A percentile compares a stretch with the other conserved stretches of the same genome.
phyloP scores from a whole-genome alignment of 257 asterid genomes.

The Vinca minor region DNA sequence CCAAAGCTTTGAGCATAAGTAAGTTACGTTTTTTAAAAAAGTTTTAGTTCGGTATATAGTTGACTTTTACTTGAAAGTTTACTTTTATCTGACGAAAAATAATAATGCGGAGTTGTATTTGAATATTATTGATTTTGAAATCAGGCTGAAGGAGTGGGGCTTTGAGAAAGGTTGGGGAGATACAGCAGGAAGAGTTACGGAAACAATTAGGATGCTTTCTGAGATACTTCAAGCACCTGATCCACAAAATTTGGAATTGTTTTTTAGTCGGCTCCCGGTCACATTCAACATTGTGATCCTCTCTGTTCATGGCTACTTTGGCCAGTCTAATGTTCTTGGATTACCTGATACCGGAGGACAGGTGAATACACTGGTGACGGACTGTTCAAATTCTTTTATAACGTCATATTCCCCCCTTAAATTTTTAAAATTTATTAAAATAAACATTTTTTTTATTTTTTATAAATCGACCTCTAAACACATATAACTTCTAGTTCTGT shows the following conservation, averaged over 20 bases:
- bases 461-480: too few species aligned
- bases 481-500: too few species aligned
- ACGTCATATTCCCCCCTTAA: too few species aligned
- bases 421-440: too few species aligned
- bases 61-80: too few species aligned
- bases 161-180: slow-evolving; percentile 84
- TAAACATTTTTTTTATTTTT: too few species aligned
- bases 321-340: slow-evolving; percentile 81
- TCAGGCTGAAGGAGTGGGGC: slow-evolving; percentile 68
- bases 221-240: slow-evolving; percentile 79
- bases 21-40: slow-evolving; percentile 2
- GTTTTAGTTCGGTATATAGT: too few species aligned
- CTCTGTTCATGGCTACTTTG: slow-evolving; percentile 82
- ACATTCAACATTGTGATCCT: slow-evolving; percentile 59
- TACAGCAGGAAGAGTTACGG: slow-evolving; percentile 49
- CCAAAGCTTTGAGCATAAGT: slow-evolving; percentile 54
- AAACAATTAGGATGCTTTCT: slow-evolving; percentile 59
- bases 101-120: background rate
- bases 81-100: too few species aligned
- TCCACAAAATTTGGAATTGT: slow-evolving; percentile 45
- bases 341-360: slow-evolving; percentile 88
- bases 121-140: slow-evolving; percentile 2
- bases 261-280: slow-evolving; percentile 57
- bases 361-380: slow-evolving; percentile 25
- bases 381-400: too few species aligned